A percentile compares a stretch with the other conserved stretches of the same genome.
Conservation (phyloP, 768 basidiomycete genomes). For the Lactarius hengduanensis region DNA sequence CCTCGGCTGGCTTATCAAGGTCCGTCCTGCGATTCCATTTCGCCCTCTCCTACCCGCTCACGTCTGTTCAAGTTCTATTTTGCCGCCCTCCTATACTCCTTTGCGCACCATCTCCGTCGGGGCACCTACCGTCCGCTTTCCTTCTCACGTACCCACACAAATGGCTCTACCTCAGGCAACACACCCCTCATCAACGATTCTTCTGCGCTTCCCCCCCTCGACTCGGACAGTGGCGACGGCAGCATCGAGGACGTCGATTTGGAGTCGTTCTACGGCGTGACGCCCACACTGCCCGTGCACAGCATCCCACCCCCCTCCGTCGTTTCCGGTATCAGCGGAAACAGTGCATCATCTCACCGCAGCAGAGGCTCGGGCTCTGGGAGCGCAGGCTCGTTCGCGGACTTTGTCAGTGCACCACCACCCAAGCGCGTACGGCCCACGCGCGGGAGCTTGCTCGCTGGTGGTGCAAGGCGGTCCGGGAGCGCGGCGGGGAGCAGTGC, state of each 20-base stretch:
- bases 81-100: slow-evolving; percentile 86
- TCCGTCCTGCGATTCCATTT: slow-evolving; percentile 37
- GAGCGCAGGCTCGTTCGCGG: slow-evolving; percentile 43
- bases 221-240: slow-evolving; percentile 27
- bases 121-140: slow-evolving; percentile 87
- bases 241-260: slow-evolving; percentile 65
- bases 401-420: slow-evolving; percentile 58
- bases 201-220: slow-evolving; percentile 40
- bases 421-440: slow-evolving; percentile 30
- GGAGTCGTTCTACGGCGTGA: slow-evolving; percentile 38
- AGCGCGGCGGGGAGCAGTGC: slow-evolving; percentile 36
- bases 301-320: slow-evolving; percentile 35
- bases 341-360: slow-evolving; percentile 27
- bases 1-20: slow-evolving; percentile 87
- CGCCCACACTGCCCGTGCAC: slow-evolving; percentile 52
- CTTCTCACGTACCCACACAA: slow-evolving; percentile 33
- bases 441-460: slow-evolving; percentile 30
- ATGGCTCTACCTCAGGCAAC: neutral
- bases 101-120: slow-evolving; percentile 86
- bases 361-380: slow-evolving; percentile 43
- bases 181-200: slow-evolving; percentile 29
- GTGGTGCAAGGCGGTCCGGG: slow-evolving; percentile 26
- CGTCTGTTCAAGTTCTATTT: slow-evolving; percentile 73
- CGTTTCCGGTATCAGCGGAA: neutral
- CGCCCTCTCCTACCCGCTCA: neutral